Base-by-base conservation (phyloP, 225 moss, liverwort and hornwort species). In the Lunularia cruciata region DNA sequence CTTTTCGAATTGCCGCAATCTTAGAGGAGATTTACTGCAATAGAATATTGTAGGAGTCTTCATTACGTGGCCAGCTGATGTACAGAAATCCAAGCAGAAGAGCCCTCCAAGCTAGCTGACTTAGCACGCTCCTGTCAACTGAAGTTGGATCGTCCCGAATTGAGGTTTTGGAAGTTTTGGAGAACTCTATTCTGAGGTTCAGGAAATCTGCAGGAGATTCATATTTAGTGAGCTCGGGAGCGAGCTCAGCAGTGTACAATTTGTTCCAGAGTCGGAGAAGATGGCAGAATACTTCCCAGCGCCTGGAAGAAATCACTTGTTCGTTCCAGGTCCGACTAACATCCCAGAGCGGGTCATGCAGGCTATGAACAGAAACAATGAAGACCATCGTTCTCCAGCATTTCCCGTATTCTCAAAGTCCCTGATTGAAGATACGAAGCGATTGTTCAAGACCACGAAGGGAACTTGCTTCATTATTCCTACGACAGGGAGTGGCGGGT, bases 351-450 rank as follows among this genome's bases (percentile, higher is more conserved):
- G 74, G 26, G 60, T 81, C 5, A 62, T 85, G 54, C 73, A 75
- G 35, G 81, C 84, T 11, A 78, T 85, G 84, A 81, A 73, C 65
- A 60, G 84, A 60, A 81, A 75, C 69, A 85, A 85, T 76, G 85
- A 85, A 65, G 81, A 81, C 52, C 85, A 85, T 26, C 81, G 85
- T 12, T 81, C 84, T 13, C 77, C 78, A 3, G 84, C 81, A 12
- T 84, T 84, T 63, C 75, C 84, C 27, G 80, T 78, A 19, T 81
- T 81, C 36, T 81, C 81, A 1, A 59, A 81, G 51, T 70, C 75
- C 30, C 73, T 81, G 13, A 64, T 85, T 27, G 67, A 70, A 14
- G 85, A 85, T 36, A 73, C 58, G 56, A 85, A 79, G 67, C 73
- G 71, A 6, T 61, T 85, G 26, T 85, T 85, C 63, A 75, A 76